phyloP scores from a whole-genome alignment of 441 rosid species.

The Flueggea neowawraea region DNA sequence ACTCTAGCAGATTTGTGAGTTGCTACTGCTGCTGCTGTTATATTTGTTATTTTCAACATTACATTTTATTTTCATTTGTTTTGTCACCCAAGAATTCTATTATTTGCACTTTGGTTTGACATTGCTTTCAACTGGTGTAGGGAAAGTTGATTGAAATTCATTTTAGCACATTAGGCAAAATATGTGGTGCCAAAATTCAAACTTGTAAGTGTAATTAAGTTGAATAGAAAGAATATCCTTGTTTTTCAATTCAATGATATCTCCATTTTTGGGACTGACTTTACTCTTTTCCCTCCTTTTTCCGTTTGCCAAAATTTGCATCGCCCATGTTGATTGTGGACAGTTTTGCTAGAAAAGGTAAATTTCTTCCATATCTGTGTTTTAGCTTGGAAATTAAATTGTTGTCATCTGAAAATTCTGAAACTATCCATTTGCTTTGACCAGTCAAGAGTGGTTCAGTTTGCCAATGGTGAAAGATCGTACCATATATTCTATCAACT shows the following conservation, averaged over 20 bases:
- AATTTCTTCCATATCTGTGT: constrained; percentile 14
- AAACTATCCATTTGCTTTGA: constrained; percentile 26
- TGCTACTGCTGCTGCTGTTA: constrained; percentile 10
- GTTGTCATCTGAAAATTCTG: constrained; percentile 21
- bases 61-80: not conserved
- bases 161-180: constrained; percentile 80
- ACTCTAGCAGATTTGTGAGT: constrained; percentile 98
- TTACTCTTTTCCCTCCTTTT: constrained; percentile 22
- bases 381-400: constrained; percentile 16
- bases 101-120: constrained; percentile 8
- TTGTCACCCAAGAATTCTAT: not conserved
- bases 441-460: constrained; percentile 97
- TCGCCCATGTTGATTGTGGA: constrained; percentile 15
- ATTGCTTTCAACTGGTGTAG: constrained; percentile 31
- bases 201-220: constrained; percentile 63
- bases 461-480: constrained; percentile 86
- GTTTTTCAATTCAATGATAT: constrained; percentile 5
- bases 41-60: not conserved
- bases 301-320: constrained; percentile 22
- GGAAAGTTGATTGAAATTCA: constrained; percentile 92
- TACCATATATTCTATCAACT: constrained; percentile 93
- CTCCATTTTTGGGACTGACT: constrained; percentile 27
- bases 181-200: constrained; percentile 82
- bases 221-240: constrained; percentile 7
- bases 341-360: constrained; percentile 98